phyloP scores from a whole-genome alignment of 2,329 filamentous ascomycete genomes.

The Pezicula neosporulosa region DNA sequence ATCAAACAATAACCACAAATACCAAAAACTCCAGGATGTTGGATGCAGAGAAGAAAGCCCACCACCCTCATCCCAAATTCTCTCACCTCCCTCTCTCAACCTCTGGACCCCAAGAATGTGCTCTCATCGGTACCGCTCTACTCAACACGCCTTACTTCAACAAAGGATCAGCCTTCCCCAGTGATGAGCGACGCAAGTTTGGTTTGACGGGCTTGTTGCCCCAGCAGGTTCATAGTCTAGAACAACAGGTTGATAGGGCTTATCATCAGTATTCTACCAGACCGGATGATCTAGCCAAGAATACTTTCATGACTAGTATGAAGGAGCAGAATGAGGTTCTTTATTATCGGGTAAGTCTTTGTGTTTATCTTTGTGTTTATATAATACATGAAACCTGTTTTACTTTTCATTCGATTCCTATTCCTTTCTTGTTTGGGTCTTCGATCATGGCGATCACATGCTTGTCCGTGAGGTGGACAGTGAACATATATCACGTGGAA shows the following conservation, averaged over 20 bases:
- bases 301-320: constrained; percentile 82
- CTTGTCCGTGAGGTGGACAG: too few species aligned
- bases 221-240: constrained; percentile 66
- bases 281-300: constrained; percentile 69
- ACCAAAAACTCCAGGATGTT: neutral
- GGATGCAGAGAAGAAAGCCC: constrained; percentile 8
- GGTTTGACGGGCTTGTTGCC: constrained; percentile 72
- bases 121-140: constrained; percentile 48
- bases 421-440: neutral
- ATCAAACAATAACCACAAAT: neutral
- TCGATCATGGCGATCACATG: too few species aligned
- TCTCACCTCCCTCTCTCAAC: constrained; percentile 44
- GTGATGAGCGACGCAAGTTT: constrained; percentile 66
- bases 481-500: too few species aligned
- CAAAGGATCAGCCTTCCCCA: constrained; percentile 76
- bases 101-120: constrained; percentile 45
- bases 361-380: neutral
- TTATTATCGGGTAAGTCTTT: constrained; percentile 61
- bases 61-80: constrained; percentile 33
- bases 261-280: constrained; percentile 73
- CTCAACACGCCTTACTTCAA: constrained; percentile 70
- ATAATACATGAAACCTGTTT: too few species aligned
- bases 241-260: constrained; percentile 72
- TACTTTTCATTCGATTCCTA: too few species aligned
- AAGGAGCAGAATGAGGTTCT: constrained; percentile 83